A percentile compares a stretch with the other conserved stretches of the same genome.
Conservation (phyloP, 495 filamentous ascomycete genomes). For the Neurospora pannonica region DNA sequence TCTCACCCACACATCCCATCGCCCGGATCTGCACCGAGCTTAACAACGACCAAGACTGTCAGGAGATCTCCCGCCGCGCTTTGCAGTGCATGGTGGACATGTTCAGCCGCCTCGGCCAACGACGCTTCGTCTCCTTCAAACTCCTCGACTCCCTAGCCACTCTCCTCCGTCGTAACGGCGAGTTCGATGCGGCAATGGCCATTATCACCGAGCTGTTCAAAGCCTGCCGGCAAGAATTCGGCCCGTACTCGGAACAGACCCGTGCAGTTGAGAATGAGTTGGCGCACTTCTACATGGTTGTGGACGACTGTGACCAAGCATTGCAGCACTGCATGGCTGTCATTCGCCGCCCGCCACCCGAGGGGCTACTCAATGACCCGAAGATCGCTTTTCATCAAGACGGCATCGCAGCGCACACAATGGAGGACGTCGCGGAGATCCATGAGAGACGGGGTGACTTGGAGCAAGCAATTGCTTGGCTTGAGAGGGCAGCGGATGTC, state of each 20-base stretch:
- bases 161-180: constrained; percentile 22
- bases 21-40: constrained; percentile 20
- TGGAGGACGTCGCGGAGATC: constrained; percentile 27
- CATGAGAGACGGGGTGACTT: constrained; percentile 20
- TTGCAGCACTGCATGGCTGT: constrained; percentile 23
- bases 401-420: constrained; percentile 21
- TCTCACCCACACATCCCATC: constrained; percentile 20
- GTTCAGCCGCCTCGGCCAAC: constrained; percentile 19
- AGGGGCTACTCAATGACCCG: background rate
- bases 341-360: constrained; percentile 10
- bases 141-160: constrained; percentile 25
- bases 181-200: constrained; percentile 19
- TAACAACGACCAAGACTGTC: constrained; percentile 17
- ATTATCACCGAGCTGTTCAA: constrained; percentile 20
- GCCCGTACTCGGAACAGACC: constrained; percentile 16
- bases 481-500: constrained; percentile 19
- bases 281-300: constrained; percentile 24
- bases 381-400: constrained; percentile 14
- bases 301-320: constrained; percentile 13
- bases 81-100: constrained; percentile 27
- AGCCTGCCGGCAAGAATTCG: constrained; percentile 16
- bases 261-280: constrained; percentile 21
- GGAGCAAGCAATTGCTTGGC: constrained; percentile 17
- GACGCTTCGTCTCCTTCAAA: constrained; percentile 22
- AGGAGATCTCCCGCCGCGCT: constrained; percentile 21